Conservation (phyloP, 345 rosid genomes). For the Camelina hispida region DNA sequence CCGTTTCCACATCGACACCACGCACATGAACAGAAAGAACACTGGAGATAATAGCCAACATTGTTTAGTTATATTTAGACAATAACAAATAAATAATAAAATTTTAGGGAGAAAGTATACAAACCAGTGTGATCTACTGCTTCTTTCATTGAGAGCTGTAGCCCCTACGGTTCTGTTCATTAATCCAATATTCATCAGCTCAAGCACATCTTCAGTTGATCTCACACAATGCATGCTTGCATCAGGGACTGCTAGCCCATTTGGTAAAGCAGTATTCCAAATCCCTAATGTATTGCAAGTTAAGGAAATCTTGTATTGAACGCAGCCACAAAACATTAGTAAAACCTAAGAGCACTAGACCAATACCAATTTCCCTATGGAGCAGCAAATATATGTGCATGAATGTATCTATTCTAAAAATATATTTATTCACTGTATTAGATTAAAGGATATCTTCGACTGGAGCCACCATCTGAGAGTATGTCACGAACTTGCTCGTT, state of each 20-base stretch:
- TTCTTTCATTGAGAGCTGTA: slow-evolving; percentile 92
- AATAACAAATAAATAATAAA: slow-evolving; percentile 10
- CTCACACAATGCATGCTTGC: slow-evolving; percentile 89
- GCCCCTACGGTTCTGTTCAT: slow-evolving; percentile 91
- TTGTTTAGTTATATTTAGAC: neutral
- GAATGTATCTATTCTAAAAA: slow-evolving; percentile 21
- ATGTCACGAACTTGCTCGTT: slow-evolving; percentile 99
- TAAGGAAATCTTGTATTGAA: slow-evolving; percentile 50
- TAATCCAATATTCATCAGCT: slow-evolving; percentile 82
- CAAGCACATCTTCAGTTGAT: slow-evolving; percentile 83
- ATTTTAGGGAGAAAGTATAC: slow-evolving; percentile 25
- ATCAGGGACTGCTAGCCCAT: slow-evolving; percentile 98
- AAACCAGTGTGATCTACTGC: slow-evolving; percentile 99
- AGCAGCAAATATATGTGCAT: neutral
- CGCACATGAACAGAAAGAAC: slow-evolving; percentile 92
- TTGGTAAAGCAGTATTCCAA: slow-evolving; percentile 91
- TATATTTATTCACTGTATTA: slow-evolving; percentile 4
- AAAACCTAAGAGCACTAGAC: neutral
- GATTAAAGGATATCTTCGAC: slow-evolving; percentile 83
- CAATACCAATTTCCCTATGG: slow-evolving; percentile 10
- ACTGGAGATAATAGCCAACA: slow-evolving; percentile 54
- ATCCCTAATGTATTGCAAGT: slow-evolving; percentile 97
- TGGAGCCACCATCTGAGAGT: slow-evolving; percentile 70
- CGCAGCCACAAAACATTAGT: slow-evolving; percentile 1
- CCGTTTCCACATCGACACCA: slow-evolving; percentile 71